Evolutionary conservation across 169 alveolate species (phyloP).

Genomic region (Amoebophrya sp.): DNA sequence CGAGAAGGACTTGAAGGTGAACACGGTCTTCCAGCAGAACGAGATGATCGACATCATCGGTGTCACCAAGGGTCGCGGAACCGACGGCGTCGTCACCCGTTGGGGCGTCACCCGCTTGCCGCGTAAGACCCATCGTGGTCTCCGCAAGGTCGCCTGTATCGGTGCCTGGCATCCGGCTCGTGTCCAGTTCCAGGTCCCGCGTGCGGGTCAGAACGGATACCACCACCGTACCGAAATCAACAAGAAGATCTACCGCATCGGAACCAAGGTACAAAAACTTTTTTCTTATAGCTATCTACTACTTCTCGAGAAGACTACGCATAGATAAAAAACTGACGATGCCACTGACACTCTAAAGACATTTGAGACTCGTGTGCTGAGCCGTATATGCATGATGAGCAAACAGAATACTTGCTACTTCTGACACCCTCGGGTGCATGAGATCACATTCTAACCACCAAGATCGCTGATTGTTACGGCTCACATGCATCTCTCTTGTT

Average conservation of each 20-base stretch:
- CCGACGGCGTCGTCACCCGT: slow-evolving; percentile 97
- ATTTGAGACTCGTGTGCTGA: background rate
- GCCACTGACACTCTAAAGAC: background rate
- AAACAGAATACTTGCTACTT: background rate
- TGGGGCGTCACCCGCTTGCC: slow-evolving; percentile 98
- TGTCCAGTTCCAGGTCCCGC: slow-evolving; percentile 98
- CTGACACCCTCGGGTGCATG: background rate
- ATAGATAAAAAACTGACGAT: background rate
- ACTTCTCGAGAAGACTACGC: no score
- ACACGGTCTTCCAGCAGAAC: slow-evolving; percentile 88
- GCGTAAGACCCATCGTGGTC: slow-evolving; percentile 99
- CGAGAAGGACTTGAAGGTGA: slow-evolving; percentile 93
- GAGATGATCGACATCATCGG: slow-evolving; percentile 97
- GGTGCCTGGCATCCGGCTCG: slow-evolving; percentile 99
- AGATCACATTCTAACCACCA: no score
- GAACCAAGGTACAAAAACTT: slow-evolving; percentile 54
- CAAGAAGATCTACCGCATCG: slow-evolving; percentile 98
- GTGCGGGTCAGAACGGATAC: slow-evolving; percentile 99
- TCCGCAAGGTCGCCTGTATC: slow-evolving; percentile 99
- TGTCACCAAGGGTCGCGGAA: slow-evolving; percentile 98
- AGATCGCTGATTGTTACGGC: no score
- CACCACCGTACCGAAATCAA: slow-evolving; percentile 98
- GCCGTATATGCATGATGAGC: background rate
- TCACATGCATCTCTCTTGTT: no score
- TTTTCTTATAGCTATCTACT: no score